These are phyloP conservation scores for Bombardia bombarda DNA, from an alignment of 495 filamentous ascomycete genomes.

Conservation along the genomic window DNA sequence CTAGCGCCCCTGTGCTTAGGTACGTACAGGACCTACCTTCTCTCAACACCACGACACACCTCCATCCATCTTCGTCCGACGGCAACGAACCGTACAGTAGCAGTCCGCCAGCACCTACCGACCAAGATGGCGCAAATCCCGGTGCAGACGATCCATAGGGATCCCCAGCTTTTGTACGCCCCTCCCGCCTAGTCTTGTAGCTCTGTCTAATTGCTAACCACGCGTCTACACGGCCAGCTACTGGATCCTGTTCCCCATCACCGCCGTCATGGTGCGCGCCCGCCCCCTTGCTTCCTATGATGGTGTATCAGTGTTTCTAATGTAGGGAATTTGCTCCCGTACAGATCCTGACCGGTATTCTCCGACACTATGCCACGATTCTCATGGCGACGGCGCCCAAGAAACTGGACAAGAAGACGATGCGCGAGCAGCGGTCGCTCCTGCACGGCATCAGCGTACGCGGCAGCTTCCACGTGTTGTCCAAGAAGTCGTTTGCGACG, in stretches of 20 bases:
- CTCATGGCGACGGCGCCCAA: slow-evolving; percentile 84
- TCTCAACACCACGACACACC: no score
- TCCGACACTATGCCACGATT: slow-evolving; percentile 90
- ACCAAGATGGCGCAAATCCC: slow-evolving; percentile 73
- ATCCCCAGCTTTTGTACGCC: slow-evolving; percentile 91
- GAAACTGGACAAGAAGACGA: slow-evolving; percentile 62
- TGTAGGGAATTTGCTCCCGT: background rate
- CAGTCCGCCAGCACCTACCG: background rate
- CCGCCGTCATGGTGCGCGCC: slow-evolving; percentile 78
- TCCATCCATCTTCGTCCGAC: background rate
- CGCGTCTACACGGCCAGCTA: slow-evolving; percentile 56
- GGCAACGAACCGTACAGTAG: background rate
- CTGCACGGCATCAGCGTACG: slow-evolving; percentile 80
- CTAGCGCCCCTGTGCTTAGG: background rate
- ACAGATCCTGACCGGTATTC: slow-evolving; percentile 89
- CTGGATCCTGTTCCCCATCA: slow-evolving; percentile 97
- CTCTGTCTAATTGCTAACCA: slow-evolving; percentile 2
- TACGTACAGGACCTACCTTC: no score
- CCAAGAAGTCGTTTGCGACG: slow-evolving; percentile 62
- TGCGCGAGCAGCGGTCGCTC: slow-evolving; percentile 82
- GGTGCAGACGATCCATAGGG: slow-evolving; percentile 92
- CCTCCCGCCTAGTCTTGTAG: background rate
- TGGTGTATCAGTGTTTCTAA: background rate
- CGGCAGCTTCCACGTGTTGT: slow-evolving; percentile 65
- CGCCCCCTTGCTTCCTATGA: background rate